phyloP scores from a whole-genome alignment of 352 stramenopile species.

The Discostella stelligera region DNA sequence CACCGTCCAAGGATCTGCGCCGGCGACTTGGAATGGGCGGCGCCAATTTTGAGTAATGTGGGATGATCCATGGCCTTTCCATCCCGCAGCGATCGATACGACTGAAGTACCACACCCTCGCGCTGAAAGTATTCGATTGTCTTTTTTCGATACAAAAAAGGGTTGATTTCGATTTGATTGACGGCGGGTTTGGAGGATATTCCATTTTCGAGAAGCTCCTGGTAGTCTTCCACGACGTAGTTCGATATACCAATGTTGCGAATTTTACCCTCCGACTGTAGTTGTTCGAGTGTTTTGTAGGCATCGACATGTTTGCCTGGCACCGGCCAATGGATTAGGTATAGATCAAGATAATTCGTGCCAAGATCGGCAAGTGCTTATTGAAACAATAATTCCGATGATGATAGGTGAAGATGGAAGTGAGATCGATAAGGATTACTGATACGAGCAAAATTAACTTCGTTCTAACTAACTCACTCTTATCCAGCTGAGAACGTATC shows the following conservation, averaged over 20 bases:
- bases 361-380: conserved; percentile 66
- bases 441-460: neutral
- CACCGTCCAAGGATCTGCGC: conserved; percentile 82
- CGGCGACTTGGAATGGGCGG: conserved; percentile 43
- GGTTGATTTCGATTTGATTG: conserved; percentile 87
- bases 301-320: conserved; percentile 79
- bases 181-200: conserved; percentile 65
- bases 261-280: conserved; percentile 74
- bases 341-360: conserved; percentile 84
- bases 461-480: conserved; percentile 42
- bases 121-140: conserved; percentile 77
- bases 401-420: neutral
- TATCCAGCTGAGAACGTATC: conserved; percentile 71
- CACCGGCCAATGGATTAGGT: conserved; percentile 84
- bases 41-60: conserved; percentile 62
- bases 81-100: conserved; percentile 79
- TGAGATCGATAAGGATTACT: conserved; percentile 1
- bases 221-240: conserved; percentile 83
- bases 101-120: conserved; percentile 81
- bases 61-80: conserved; percentile 82
- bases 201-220: conserved; percentile 75
- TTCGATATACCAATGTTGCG: conserved; percentile 82
- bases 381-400: neutral
- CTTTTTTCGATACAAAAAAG: conserved; percentile 81
- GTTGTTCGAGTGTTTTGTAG: conserved; percentile 77